Base-by-base conservation (phyloP, 495 filamentous ascomycete genomes). In the Staphylotrichum longicolle region DNA sequence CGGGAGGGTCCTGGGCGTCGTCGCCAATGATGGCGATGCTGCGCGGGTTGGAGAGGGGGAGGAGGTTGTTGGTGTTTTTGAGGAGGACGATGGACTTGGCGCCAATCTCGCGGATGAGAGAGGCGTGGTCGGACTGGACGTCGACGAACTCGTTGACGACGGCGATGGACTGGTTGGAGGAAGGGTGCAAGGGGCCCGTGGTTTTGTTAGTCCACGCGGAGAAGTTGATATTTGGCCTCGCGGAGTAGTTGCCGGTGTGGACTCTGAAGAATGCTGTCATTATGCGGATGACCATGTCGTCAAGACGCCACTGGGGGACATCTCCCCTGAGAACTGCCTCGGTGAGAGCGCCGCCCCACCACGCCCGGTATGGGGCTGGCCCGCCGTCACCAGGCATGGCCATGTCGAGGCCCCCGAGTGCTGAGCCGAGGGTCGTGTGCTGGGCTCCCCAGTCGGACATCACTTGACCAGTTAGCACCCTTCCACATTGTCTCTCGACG, bases 91-190 rank as follows among this genome's bases (percentile, higher is more conserved):
- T 54, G 52, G 52, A 41, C 4, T 27, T 32, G 35, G 52, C 52
- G 35, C 37, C 52, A 37, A 41, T 12, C 8, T 41, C n/a, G 37
- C 52, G 52, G 39, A 42, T 42, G 3, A 54, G 35, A 8, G 35
- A 0, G 7, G 52, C 52, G 52, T 54, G 52, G 52, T 54, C 27
- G n/a, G 37, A 3, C 52, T 42, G 52, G 52, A 54, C 52, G 52
- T 54, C 9, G 39, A 41, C 20, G 11, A 53, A 53, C 5, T 53
- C 50, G 50, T 53, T 53, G 50, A 53, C 50, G 34, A 35, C 32
- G 50, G 50, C 39, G 35, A 27, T 39, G 50, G 50, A 53, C 32
- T 53, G 50, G n/a, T 53, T 53, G n/a, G 50, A 53, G 34, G 50
- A 53, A 8, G 50, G 50, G 35, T 53, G 50, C 15, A 53, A 27